Base-by-base conservation (phyloP, 345 rosid genomes). In the Melastoma malabathricum region DNA sequence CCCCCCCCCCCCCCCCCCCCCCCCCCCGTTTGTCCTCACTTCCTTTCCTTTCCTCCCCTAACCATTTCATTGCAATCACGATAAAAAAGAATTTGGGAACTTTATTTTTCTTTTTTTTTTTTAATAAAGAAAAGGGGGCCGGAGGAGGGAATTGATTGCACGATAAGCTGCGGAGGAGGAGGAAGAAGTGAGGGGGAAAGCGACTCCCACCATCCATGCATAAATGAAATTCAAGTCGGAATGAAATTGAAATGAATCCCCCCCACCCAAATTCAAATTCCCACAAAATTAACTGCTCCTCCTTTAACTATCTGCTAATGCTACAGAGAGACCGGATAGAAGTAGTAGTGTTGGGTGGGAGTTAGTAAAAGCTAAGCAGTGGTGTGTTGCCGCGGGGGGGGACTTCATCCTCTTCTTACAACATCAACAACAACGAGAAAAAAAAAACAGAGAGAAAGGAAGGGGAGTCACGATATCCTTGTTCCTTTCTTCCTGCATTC, bases 201-300 rank as follows among this genome's bases (percentile, higher is more conserved):
- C 2, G 39, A 47, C 19, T 48, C 29, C 20, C 15, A 31, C 38
- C 15, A 22, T 44, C n/a, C 15, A 12, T 43, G 25, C 25, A 22
- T 29, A 43, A 5, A 13, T 18, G 43, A 41, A 65, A 84, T 81
- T 77, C 76, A 58, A 66, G 98, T 80, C 96, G 96, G 94, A 80
- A 86, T 80, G 70, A 79, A 72, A 76, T 72, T 68, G 63, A 81
- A 72, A 74, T 80, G 57, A 68, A 57, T 4, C 25, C 25, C 25
- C 4, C 25, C 25, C 4, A 22, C 15, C 16, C 63, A 25, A 66
- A 74, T 75, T 62, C 76, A 74, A 64, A 67, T 75, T 39, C 51
- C 56, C 25, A 48, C 12, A 2, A 0, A 19, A 13, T 10, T 15
- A 12, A 3, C 1, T 46, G 13, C 20, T 8, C 23, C n/a, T 18